phyloP scores from a whole-genome alignment of 2,329 filamentous ascomycete genomes.

The Venturia pyrina region DNA sequence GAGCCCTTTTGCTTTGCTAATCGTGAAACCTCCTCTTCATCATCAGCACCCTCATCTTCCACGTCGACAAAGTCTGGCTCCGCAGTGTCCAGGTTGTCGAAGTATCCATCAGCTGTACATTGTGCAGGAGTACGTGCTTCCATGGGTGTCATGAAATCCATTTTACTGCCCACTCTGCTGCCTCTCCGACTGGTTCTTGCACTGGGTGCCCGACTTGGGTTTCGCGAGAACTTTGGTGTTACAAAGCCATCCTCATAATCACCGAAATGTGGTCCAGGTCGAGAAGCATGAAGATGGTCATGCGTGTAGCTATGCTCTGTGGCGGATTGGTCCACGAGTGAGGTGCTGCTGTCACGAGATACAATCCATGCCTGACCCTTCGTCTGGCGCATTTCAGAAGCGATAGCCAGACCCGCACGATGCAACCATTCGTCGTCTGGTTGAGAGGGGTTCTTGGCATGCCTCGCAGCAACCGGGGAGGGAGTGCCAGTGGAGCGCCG shows the following conservation, averaged over 20 bases:
- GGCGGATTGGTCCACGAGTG: slow-evolving; percentile 28
- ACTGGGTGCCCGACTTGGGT: slow-evolving; percentile 27
- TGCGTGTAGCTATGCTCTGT: slow-evolving; percentile 14
- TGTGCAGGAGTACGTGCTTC: neutral
- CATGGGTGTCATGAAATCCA: slow-evolving; percentile 11
- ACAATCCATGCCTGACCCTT: slow-evolving; percentile 55
- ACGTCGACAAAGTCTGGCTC: slow-evolving; percentile 43
- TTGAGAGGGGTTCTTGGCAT: slow-evolving; percentile 21
- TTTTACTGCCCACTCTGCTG: slow-evolving; percentile 18
- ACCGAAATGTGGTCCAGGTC: slow-evolving; percentile 12
- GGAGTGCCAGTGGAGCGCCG: slow-evolving; percentile 6
- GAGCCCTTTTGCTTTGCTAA: slow-evolving; percentile 40
- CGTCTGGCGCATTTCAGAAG: slow-evolving; percentile 46
- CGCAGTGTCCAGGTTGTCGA: slow-evolving; percentile 18
- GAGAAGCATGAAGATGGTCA: neutral
- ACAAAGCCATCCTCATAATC: slow-evolving; percentile 21
- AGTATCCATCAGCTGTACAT: slow-evolving; percentile 19
- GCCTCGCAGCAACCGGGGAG: neutral
- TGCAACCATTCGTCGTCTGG: slow-evolving; percentile 47
- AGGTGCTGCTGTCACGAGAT: slow-evolving; percentile 46
- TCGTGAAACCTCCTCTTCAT: slow-evolving; percentile 44
- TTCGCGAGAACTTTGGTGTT: slow-evolving; percentile 1
- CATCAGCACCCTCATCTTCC: slow-evolving; percentile 26
- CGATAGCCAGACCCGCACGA: slow-evolving; percentile 46
- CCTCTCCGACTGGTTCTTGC: slow-evolving; percentile 27